Percentiles rank a stretch among this genome's conserved stretches.
Conservation (phyloP, 352 stramenopile genomes). For the Globisporangium irregulare region DNA sequence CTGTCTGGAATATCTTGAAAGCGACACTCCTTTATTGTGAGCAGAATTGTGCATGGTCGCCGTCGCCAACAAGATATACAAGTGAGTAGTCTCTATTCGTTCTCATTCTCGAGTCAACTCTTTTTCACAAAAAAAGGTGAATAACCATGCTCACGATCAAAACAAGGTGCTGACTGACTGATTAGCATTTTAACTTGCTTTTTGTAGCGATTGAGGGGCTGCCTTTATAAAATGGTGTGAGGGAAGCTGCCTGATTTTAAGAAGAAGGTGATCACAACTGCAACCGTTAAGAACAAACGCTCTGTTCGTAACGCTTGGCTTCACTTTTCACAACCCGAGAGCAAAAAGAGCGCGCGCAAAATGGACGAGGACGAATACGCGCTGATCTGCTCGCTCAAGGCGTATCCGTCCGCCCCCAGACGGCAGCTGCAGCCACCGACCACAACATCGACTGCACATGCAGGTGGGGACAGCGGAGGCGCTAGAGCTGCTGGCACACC, state of each 20-base stretch:
- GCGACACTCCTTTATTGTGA: too few species aligned
- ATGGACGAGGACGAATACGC: background rate
- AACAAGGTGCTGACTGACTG: too few species aligned
- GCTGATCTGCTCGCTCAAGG: background rate
- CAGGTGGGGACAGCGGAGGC: background rate
- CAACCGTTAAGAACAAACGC: background rate
- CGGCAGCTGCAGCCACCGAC: background rate
- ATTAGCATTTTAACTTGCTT: too few species aligned
- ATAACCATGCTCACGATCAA: too few species aligned
- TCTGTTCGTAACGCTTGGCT: background rate
- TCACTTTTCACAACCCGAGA: background rate
- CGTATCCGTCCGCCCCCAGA: background rate
- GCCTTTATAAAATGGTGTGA: background rate
- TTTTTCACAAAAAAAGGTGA: too few species aligned
- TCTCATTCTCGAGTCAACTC: too few species aligned
- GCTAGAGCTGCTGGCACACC: background rate
- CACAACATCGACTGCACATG: background rate
- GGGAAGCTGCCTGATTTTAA: background rate
- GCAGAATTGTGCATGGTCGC: too few species aligned
- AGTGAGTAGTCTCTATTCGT: too few species aligned
- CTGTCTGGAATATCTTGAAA: too few species aligned
- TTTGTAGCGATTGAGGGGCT: too few species aligned
- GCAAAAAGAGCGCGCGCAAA: background rate
- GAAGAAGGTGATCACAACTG: background rate
- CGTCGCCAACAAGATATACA: too few species aligned